Base-by-base conservation (phyloP, 2,329 filamentous ascomycete genomes). In the Alternaria infectoria region DNA sequence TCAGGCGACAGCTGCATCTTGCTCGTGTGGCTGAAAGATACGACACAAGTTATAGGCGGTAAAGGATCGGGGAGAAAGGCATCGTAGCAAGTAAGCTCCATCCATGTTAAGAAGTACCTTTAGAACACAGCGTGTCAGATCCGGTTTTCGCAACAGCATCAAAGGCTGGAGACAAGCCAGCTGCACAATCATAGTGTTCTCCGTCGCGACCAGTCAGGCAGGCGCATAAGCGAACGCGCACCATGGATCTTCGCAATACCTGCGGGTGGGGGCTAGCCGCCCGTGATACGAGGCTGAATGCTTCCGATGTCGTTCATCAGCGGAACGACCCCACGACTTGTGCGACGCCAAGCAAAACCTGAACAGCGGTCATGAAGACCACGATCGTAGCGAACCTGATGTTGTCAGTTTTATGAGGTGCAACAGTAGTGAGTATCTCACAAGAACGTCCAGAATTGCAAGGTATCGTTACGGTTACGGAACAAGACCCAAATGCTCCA, bases 361-460 rank as follows among this genome's bases (percentile, higher is more conserved):
- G 72, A 2, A 73, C 10, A 2, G 66, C 50, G 0, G 70, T 73
- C 52, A 72, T 28, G 3, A 72, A 36, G 2, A 73, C 61, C 5
- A 72, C 66, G 1, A 72, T n/a, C 1, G 68, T 71, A 15, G 72
- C 70, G 36, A 73, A 73, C 3, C 70, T 72, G 21, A 51, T 23
- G 2, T 6, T 6, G 49, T 51, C 49, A 36, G 28, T 51, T 8
- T 51, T 4, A 19, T 21, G 28, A 13, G 6, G 17, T 32, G 28
- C 11, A 15, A 8, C n/a, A 23, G 15, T n/a, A 7, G 23, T 10
- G 49, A 12, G 0, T 8, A 23, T 28, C 64, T 61, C 23, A 71
- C 68, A 70, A 66, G 32, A 72, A 71, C 6, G 71, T 71, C 70
- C 69, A 73, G 23, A 70, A 73, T 26, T 73, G 70, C 17, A 72